Evolutionary conservation across 257 asterid genomes (phyloP).

Genomic region (Rhazya stricta): DNA sequence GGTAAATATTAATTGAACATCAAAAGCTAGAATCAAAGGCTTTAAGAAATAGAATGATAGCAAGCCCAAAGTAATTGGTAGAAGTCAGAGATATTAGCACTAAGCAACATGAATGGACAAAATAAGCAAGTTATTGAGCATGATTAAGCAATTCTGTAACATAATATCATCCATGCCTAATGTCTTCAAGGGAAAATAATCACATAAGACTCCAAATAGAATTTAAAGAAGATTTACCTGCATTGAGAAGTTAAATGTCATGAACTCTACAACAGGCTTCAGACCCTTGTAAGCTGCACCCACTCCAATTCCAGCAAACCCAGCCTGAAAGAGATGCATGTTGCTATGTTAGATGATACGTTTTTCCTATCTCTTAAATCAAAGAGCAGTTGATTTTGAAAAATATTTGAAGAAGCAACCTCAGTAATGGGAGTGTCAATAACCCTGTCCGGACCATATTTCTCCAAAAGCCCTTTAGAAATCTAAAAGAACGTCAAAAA

Average conservation of each 20-base stretch:
- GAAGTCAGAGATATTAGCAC: neutral
- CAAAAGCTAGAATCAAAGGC: neutral
- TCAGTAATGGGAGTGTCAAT: slow-evolving; percentile 91
- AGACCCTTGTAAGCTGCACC: slow-evolving; percentile 97
- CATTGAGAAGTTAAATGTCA: slow-evolving; percentile 98
- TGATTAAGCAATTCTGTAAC: neutral
- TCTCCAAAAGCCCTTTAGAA: slow-evolving; percentile 79
- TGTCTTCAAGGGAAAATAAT: neutral
- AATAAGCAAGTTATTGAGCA: neutral
- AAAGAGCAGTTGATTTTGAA: slow-evolving; percentile 6
- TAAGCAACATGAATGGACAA: neutral
- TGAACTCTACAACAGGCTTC: slow-evolving; percentile 81
- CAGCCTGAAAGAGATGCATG: slow-evolving; percentile 51
- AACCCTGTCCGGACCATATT: slow-evolving; percentile 92
- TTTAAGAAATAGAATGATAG: neutral
- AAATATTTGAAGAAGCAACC: slow-evolving; percentile 39
- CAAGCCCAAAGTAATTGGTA: neutral
- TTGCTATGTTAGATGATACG: slow-evolving; percentile 12
- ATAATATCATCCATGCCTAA: neutral
- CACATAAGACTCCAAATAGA: slow-evolving; percentile 8
- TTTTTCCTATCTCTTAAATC: neutral
- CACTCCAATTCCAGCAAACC: slow-evolving; percentile 90
- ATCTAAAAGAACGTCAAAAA: slow-evolving; percentile 38
- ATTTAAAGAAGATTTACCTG: slow-evolving; percentile 48
- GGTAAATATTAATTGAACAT: neutral